Conservation (phyloP, 306 rosid genomes). For the Prunus mongolica region DNA sequence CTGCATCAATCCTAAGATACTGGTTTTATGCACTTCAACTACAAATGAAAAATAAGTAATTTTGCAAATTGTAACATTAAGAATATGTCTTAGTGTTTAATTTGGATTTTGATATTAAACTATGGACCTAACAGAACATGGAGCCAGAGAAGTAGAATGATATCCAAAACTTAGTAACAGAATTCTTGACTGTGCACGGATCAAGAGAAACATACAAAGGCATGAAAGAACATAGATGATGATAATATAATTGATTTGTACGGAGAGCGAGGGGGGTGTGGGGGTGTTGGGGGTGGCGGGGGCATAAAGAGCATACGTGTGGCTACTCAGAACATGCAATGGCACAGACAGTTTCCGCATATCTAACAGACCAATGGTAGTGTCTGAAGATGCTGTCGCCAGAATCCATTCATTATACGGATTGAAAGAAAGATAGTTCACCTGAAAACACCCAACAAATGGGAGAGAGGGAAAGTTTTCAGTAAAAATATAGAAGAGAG, state of each 20-base stretch:
- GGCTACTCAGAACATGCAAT: conserved; percentile 71
- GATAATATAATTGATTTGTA: neutral
- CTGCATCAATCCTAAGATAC: neutral
- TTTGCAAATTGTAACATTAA: neutral
- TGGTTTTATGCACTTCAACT: neutral
- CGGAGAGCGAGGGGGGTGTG: too few species aligned
- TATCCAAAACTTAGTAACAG: neutral
- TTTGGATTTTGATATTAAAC: neutral
- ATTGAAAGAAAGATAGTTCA: conserved; percentile 83
- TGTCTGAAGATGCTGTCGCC: conserved; percentile 96
- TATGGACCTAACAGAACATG: neutral
- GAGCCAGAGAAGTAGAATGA: neutral
- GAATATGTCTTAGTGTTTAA: neutral
- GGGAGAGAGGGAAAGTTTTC: neutral
- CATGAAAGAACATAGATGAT: neutral
- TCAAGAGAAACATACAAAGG: neutral
- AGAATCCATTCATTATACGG: conserved; percentile 79
- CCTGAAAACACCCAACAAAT: conserved; percentile 40
- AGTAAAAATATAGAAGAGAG: too few species aligned
- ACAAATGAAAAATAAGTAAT: neutral
- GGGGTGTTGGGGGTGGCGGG: neutral
- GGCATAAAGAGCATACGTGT: conserved; percentile 49
- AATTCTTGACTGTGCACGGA: neutral
- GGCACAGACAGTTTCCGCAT: conserved; percentile 64
- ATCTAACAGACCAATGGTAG: conserved; percentile 73